phyloP scores from a whole-genome alignment of 192 early-diverging fungal genomes.

The Coemansia erecta region DNA sequence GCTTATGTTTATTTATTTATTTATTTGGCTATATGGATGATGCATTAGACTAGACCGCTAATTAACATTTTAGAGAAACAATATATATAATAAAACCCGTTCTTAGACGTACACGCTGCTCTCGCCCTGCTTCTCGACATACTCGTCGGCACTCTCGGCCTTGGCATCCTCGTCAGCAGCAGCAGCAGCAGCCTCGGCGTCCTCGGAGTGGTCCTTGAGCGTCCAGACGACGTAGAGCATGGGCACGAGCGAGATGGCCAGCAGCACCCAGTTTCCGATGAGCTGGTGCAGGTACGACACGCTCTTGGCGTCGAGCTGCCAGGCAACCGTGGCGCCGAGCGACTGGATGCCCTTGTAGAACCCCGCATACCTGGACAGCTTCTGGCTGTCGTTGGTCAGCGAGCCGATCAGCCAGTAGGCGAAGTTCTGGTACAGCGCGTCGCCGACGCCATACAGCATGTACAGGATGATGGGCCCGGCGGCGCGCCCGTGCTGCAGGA shows the following conservation, averaged over 20 bases:
- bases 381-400: conserved; percentile 75
- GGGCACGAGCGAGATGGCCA: conserved; percentile 52
- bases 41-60: too few relatives aligned
- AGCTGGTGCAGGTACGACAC: conserved; percentile 50
- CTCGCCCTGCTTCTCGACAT: not conserved
- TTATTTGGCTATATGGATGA: too few relatives aligned
- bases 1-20: too few relatives aligned
- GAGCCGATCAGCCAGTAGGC: conserved; percentile 87
- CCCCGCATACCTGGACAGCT: conserved; percentile 72
- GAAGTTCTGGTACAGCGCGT: conserved; percentile 81
- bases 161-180: too few relatives aligned
- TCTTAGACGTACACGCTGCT: not conserved
- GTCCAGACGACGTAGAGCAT: conserved; percentile 40
- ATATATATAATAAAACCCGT: not conserved
- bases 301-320: conserved; percentile 65
- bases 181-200: conserved; percentile 47
- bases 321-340: conserved; percentile 67
- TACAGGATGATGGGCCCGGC: conserved; percentile 68
- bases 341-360: conserved; percentile 93
- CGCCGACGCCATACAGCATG: conserved; percentile 70
- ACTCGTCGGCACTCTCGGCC: not conserved
- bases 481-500: conserved; percentile 50
- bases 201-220: conserved; percentile 12
- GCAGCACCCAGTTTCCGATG: conserved; percentile 60
- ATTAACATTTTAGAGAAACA: too few relatives aligned